Evolutionary conservation across 78 protist genomes (phyloP).

Genomic region (Pigoraptor vietnamica): DNA sequence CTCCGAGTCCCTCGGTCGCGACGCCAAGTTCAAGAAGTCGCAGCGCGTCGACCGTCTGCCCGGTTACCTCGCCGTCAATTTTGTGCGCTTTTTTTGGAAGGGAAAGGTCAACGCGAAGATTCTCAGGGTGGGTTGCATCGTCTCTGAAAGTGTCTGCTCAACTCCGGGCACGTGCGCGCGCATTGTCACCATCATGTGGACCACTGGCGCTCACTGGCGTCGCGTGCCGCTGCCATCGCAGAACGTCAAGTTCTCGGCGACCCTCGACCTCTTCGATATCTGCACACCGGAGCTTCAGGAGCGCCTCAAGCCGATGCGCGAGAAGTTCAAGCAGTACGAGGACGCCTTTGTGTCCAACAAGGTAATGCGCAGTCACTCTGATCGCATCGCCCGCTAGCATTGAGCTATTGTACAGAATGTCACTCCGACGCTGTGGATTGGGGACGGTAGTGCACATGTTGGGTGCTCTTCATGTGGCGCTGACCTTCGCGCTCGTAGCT

Average conservation of each 20-base stretch:
- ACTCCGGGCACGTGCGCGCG: background rate
- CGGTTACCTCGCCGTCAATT: constrained; percentile 59
- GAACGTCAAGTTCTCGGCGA: constrained; percentile 62
- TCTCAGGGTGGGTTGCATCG: constrained; percentile 29
- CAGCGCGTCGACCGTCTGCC: constrained; percentile 65
- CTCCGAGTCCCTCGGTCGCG: constrained; percentile 39
- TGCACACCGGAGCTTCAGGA: constrained; percentile 63
- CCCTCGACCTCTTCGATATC: constrained; percentile 54
- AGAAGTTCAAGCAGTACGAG: constrained; percentile 40
- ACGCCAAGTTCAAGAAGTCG: constrained; percentile 47
- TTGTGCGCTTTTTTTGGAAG: constrained; percentile 83
- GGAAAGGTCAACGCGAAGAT: constrained; percentile 60
- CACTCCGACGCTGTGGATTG: too few species aligned
- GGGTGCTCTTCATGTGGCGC: too few species aligned
- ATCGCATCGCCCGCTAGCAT: too few species aligned
- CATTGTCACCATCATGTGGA: background rate
- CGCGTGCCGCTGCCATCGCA: constrained; percentile 3
- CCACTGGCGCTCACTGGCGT: background rate
- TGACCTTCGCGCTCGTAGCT: too few species aligned
- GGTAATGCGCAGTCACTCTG: too few species aligned
- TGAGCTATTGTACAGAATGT: too few species aligned
- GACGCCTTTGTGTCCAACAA: too few species aligned
- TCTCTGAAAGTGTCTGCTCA: constrained; percentile 6
- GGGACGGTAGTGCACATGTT: too few species aligned
- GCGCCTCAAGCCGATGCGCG: constrained; percentile 42